A percentile compares a stretch with the other conserved stretches of the same genome.
Evolutionary conservation across 2,329 filamentous ascomycete genomes (phyloP).

Genomic region (Trichoderma koningii): DNA sequence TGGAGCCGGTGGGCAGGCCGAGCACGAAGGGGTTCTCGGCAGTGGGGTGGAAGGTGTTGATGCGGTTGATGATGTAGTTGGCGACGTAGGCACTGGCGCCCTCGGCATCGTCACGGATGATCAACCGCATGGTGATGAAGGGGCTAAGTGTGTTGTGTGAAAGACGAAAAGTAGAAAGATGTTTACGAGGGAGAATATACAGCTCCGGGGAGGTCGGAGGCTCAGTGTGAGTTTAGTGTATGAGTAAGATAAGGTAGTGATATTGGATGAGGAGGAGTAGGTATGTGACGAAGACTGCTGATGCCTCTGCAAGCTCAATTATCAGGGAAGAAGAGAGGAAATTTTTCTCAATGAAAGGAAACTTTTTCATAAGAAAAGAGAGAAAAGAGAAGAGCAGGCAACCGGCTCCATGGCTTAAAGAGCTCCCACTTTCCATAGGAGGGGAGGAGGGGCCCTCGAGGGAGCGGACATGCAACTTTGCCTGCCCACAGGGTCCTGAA

Average conservation of each 20-base stretch:
- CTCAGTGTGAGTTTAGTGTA: neutral
- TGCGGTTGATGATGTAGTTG: constrained; percentile 80
- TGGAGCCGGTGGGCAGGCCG: constrained; percentile 81
- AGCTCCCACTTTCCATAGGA: constrained; percentile 19
- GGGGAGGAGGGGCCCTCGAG: constrained; percentile 21
- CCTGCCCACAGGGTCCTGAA: constrained; percentile 23
- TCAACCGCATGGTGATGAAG: constrained; percentile 67
- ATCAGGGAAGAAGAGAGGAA: constrained; percentile 6
- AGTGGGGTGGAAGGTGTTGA: constrained; percentile 74
- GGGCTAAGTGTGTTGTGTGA: neutral
- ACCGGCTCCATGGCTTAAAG: constrained; percentile 26
- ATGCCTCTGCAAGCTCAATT: neutral
- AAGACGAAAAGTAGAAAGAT: neutral
- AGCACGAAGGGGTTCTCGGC: constrained; percentile 75
- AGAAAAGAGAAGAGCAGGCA: neutral
- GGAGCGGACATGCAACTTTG: constrained; percentile 19
- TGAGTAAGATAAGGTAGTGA: neutral
- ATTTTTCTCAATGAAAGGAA: constrained; percentile 2
- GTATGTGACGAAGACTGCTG: no score
- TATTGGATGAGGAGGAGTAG: no score
- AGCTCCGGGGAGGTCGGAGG: constrained; percentile 8
- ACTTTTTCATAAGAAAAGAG: constrained; percentile 16
- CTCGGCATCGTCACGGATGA: constrained; percentile 72
- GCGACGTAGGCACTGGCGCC: constrained; percentile 75
- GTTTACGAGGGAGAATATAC: constrained; percentile 2